Conservation (phyloP, 768 basidiomycete species). For the Boletus edulis region DNA sequence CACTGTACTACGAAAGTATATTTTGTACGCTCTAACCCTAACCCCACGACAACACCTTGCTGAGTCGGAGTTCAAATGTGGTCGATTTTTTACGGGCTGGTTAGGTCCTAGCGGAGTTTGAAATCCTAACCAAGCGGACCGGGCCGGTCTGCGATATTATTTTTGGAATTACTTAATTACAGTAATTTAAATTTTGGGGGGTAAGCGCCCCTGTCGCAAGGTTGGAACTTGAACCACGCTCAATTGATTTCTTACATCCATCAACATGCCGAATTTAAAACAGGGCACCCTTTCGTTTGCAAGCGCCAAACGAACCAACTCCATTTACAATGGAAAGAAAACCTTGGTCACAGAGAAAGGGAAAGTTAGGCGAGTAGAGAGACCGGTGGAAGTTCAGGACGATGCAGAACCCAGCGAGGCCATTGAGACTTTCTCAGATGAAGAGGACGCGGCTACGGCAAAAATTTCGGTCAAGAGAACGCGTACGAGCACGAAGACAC, state of each 20-base stretch:
- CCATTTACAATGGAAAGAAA: conserved; percentile 15
- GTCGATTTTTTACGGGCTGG: too few relatives aligned
- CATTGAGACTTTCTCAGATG: conserved; percentile 22
- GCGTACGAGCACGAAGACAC: conserved; percentile 25
- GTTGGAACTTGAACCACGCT: background rate
- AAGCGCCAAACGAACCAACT: conserved; percentile 44
- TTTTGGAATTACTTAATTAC: too few relatives aligned
- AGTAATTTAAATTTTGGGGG: too few relatives aligned
- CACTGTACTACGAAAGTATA: too few relatives aligned
- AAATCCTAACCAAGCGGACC: too few relatives aligned
- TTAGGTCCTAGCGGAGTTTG: too few relatives aligned
- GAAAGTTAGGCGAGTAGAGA: conserved; percentile 3
- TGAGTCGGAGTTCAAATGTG: too few relatives aligned
- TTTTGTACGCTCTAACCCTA: too few relatives aligned
- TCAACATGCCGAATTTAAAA: conserved; percentile 29
- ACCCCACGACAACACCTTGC: too few relatives aligned
- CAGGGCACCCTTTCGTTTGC: conserved; percentile 48
- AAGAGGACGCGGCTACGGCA: conserved; percentile 7
- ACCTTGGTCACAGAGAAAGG: conserved; percentile 2
- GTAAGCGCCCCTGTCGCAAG: conserved; percentile 16
- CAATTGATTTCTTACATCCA: background rate
- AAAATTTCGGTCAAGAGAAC: conserved; percentile 19
- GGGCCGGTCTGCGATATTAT: too few relatives aligned
- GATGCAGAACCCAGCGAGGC: background rate
- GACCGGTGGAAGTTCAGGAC: background rate